phyloP scores from a whole-genome alignment of 805 yeast genomes.

The Zygotorulaspora chibaensis region DNA sequence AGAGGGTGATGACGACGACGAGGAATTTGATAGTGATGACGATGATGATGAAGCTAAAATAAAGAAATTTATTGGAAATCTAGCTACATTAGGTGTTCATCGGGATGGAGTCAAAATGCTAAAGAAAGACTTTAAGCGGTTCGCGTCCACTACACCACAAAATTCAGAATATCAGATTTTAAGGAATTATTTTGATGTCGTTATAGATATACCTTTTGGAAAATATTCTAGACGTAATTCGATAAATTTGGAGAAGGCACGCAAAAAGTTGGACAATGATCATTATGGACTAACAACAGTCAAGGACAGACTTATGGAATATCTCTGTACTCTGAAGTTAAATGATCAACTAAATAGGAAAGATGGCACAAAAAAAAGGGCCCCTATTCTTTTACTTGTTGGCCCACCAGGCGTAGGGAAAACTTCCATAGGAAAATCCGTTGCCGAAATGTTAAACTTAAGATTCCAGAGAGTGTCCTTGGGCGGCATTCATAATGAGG shows the following conservation, averaged over 20 bases:
- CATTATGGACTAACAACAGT: slow-evolving; percentile 74
- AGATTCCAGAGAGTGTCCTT: slow-evolving; percentile 75
- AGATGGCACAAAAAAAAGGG: slow-evolving; percentile 5
- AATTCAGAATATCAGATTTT: slow-evolving; percentile 63
- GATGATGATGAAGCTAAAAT: slow-evolving; percentile 35
- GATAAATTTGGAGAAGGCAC: slow-evolving; percentile 51
- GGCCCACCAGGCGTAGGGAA: slow-evolving; percentile 97
- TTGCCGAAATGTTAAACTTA: slow-evolving; percentile 69
- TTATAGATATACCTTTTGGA: slow-evolving; percentile 59
- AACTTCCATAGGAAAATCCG: slow-evolving; percentile 78
- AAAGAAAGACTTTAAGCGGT: slow-evolving; percentile 49
- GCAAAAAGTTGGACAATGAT: slow-evolving; percentile 60
- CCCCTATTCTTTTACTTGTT: slow-evolving; percentile 76
- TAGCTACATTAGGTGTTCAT: slow-evolving; percentile 30
- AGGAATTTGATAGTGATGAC: slow-evolving; percentile 20
- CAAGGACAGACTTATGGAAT: slow-evolving; percentile 71
- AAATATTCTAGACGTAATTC: slow-evolving; percentile 29
- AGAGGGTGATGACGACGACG: slow-evolving; percentile 23
- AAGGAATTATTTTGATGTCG: slow-evolving; percentile 58
- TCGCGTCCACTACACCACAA: slow-evolving; percentile 48
- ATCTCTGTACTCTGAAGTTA: slow-evolving; percentile 71
- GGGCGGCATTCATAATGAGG: slow-evolving; percentile 86
- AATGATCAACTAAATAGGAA: slow-evolving; percentile 24
- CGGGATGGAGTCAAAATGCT: slow-evolving; percentile 42
- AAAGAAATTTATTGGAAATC: slow-evolving; percentile 28